Percentiles rank a stretch among this genome's conserved stretches.
These are phyloP conservation scores for Syzygium aromaticum DNA, from an alignment of 345 rosid genomes.

Conservation along the genomic window DNA sequence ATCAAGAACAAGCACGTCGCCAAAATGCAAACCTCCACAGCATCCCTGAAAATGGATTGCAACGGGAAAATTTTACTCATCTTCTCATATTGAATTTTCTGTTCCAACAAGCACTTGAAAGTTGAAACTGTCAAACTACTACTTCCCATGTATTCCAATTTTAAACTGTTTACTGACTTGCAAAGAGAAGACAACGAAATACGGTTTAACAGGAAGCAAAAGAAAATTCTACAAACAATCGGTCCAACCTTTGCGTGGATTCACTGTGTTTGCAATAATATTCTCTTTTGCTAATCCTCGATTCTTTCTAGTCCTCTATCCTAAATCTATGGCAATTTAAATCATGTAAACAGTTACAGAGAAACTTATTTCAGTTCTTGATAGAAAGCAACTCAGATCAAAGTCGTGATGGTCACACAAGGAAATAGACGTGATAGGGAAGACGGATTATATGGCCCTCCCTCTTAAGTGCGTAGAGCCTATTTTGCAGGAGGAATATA, in stretches of 20 bases:
- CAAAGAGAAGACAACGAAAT: not conserved
- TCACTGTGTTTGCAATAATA: not conserved
- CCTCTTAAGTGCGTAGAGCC: not conserved
- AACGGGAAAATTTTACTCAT: not conserved
- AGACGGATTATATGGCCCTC: not conserved
- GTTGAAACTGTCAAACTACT: not conserved
- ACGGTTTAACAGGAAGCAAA: not conserved
- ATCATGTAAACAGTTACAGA: not conserved
- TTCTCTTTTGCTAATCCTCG: not conserved
- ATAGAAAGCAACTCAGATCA: not conserved
- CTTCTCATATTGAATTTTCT: not conserved
- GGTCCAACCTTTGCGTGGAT: not conserved
- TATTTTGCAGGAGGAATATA: not conserved
- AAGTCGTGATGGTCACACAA: not conserved
- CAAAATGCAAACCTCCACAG: slow-evolving; percentile 64
- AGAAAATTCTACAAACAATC: not conserved
- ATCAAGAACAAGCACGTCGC: slow-evolving; percentile 52
- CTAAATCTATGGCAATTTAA: not conserved
- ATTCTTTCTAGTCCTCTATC: not conserved
- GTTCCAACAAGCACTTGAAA: not conserved
- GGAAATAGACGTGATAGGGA: not conserved
- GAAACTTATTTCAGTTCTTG: not conserved
- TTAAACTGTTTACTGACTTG: not conserved
- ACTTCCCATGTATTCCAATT: not conserved
- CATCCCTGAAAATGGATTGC: slow-evolving; percentile 35